Percentiles rank a stretch among this genome's conserved stretches.
These are phyloP conservation scores for Piper longum DNA, from an alignment of 164 flowering plant species.

Conservation along the genomic window DNA sequence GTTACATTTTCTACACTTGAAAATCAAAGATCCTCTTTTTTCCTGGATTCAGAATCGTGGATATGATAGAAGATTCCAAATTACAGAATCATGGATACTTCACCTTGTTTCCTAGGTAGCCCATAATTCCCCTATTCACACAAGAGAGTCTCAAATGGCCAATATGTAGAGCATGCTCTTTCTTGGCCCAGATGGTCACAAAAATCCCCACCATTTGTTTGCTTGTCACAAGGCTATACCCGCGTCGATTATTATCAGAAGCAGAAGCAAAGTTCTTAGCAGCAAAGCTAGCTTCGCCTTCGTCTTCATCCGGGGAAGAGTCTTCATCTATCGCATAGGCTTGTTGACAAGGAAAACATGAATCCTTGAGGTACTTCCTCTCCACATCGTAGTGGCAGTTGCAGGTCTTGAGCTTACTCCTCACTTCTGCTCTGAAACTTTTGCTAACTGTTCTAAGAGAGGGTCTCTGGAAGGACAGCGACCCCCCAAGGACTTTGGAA, in stretches of 20 bases:
- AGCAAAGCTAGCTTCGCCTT: conserved; percentile 17
- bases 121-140: conserved; percentile 67
- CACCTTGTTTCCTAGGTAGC: conserved; percentile 83
- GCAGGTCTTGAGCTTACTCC: conserved; percentile 46
- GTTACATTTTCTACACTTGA: neutral
- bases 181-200: conserved; percentile 54
- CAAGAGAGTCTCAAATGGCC: conserved; percentile 55
- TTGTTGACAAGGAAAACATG: conserved; percentile 44
- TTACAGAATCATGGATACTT: neutral
- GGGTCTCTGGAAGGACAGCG: conserved; percentile 43
- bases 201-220: conserved; percentile 92
- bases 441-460: conserved; percentile 49
- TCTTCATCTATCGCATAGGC: conserved; percentile 19
- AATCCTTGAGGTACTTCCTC: conserved; percentile 37
- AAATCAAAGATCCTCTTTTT: too few relatives aligned
- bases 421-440: conserved; percentile 38
- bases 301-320: conserved; percentile 51
- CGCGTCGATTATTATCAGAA: conserved; percentile 14
- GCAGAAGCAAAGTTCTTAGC: conserved; percentile 7
- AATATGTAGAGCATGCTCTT: conserved; percentile 51
- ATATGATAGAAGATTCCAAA: neutral
- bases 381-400: conserved; percentile 38
- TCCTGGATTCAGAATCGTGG: too few relatives aligned
- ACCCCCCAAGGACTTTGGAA: conserved; percentile 13
- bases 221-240: conserved; percentile 48